phyloP scores from a whole-genome alignment of 192 early-diverging fungal species.

The Backusella tarrabulga region DNA sequence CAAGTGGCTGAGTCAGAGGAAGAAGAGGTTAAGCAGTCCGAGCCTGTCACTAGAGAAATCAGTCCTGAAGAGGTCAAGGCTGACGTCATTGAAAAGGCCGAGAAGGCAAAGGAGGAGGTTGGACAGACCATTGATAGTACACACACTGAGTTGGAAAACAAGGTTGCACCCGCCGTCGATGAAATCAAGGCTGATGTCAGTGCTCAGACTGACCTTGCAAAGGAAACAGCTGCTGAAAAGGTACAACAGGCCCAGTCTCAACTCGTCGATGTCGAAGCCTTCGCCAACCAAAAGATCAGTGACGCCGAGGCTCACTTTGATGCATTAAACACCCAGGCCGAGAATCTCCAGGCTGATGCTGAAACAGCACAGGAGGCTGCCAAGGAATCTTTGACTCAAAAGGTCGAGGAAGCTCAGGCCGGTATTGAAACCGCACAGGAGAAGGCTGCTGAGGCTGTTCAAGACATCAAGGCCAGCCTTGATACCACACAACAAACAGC shows the following conservation, averaged over 20 bases:
- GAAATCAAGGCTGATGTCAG: conserved; percentile 2
- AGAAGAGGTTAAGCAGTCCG: neutral
- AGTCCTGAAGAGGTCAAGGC: neutral
- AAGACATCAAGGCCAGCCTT: neutral
- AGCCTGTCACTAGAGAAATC: neutral
- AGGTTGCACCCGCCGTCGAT: neutral
- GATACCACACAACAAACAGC: neutral
- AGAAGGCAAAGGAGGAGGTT: neutral
- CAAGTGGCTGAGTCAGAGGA: neutral
- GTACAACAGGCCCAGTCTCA: neutral
- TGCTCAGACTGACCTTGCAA: neutral
- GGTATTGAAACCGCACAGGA: neutral
- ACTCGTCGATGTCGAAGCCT: neutral
- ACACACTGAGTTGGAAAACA: neutral
- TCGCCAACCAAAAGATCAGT: neutral
- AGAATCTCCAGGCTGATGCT: neutral
- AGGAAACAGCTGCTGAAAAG: neutral
- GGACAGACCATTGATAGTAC: neutral
- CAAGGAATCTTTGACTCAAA: neutral
- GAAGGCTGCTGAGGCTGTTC: neutral
- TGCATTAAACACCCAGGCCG: neutral
- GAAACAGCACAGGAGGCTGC: neutral
- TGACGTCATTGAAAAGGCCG: neutral
- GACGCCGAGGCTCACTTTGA: neutral
- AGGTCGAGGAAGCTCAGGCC: no score